Conservation (phyloP, 441 rosid species). For the Pelargonium myrrhifolium region DNA sequence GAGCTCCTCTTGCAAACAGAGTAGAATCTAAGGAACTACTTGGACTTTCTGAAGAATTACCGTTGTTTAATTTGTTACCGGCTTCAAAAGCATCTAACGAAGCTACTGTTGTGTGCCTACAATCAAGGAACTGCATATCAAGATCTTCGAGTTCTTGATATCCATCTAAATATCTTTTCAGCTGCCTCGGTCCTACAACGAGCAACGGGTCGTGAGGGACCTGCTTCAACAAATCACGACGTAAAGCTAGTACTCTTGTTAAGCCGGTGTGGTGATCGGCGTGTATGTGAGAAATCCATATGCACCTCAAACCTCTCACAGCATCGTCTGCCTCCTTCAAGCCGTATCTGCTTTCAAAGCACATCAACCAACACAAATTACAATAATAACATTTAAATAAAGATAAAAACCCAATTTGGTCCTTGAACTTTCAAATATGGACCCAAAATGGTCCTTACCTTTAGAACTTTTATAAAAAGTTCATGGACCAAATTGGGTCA, state of each 20-base stretch:
- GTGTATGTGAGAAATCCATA: conserved; percentile 95
- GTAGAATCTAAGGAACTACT: conserved; percentile 26
- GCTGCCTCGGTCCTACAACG: conserved; percentile 74
- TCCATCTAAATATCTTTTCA: conserved; percentile 78
- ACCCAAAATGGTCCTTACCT: too few species aligned
- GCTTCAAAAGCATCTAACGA: conserved; percentile 49
- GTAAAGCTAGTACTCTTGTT: conserved; percentile 73
- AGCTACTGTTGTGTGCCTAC: conserved; percentile 54
- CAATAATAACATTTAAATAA: too few species aligned
- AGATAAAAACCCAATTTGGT: too few species aligned
- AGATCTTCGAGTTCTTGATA: conserved; percentile 84
- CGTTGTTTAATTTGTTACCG: conserved; percentile 22
- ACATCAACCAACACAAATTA: conserved; percentile 7
- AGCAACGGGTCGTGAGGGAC: conserved; percentile 60
- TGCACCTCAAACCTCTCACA: conserved; percentile 53
- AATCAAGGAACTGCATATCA: conserved; percentile 82
- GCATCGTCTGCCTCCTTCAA: conserved; percentile 65
- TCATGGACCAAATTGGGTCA: too few species aligned
- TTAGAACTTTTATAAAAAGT: too few species aligned
- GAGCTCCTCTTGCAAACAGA: conserved; percentile 52
- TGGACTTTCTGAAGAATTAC: conserved; percentile 12
- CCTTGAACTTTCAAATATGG: too few species aligned
- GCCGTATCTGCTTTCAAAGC: conserved; percentile 45
- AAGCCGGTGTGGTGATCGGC: conserved; percentile 90
- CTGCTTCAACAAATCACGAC: conserved; percentile 59